Conservation (phyloP, 208 protist species). For the Endotrypanum monterogeii region DNA sequence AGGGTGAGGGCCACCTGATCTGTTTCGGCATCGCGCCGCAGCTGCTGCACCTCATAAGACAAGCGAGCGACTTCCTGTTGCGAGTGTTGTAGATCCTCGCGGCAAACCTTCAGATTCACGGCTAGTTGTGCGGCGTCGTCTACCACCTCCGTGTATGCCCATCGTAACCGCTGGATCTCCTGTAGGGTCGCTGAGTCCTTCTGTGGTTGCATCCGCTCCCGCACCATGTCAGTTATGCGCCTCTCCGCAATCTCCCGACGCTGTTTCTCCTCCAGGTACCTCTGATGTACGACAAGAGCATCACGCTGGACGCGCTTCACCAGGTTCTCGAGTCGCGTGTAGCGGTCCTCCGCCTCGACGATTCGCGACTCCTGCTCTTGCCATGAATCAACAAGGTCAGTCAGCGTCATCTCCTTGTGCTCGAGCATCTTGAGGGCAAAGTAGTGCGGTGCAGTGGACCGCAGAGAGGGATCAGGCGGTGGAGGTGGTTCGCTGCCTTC, state of each 20-base stretch:
- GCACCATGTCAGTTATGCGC: conserved; percentile 75
- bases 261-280: conserved; percentile 73
- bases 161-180: conserved; percentile 61
- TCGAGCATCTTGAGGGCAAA: conserved; percentile 72
- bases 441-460: conserved; percentile 61
- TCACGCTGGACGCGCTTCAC: conserved; percentile 58
- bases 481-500: neutral
- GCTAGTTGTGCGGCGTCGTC: conserved; percentile 79
- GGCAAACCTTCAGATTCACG: conserved; percentile 57
- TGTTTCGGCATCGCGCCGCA: conserved; percentile 54
- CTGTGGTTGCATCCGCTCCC: conserved; percentile 57
- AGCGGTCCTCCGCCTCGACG: conserved; percentile 37
- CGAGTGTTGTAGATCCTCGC: conserved; percentile 41
- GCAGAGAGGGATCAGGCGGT: conserved; percentile 13
- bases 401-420: conserved; percentile 77
- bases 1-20: conserved; percentile 67
- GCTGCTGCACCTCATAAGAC: conserved; percentile 34
- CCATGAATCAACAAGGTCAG: conserved; percentile 81
- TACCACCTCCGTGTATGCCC: conserved; percentile 61
- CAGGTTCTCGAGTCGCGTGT: conserved; percentile 33
- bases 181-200: conserved; percentile 32
- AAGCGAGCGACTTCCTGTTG: conserved; percentile 25
- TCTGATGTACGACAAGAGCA: conserved; percentile 61
- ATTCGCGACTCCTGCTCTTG: conserved; percentile 59
- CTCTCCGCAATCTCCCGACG: conserved; percentile 76